These are phyloP conservation scores for Talaromyces thailandensis DNA, from an alignment of 495 filamentous ascomycete genomes.

Conservation along the genomic window DNA sequence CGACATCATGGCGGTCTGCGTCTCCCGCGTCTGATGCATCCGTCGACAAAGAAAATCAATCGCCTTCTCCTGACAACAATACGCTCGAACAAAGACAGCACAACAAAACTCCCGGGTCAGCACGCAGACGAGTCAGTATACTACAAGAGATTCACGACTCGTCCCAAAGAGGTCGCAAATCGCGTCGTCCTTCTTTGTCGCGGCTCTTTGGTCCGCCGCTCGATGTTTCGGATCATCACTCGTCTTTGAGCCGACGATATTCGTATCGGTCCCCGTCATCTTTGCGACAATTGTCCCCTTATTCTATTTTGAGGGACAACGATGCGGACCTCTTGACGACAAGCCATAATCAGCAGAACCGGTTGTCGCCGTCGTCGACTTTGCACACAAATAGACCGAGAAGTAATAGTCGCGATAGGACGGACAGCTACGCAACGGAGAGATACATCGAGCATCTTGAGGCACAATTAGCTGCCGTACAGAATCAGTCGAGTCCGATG, in stretches of 20 bases:
- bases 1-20: slow-evolving; percentile 6
- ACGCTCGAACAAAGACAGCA: background rate
- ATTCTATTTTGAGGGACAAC: slow-evolving; percentile 3
- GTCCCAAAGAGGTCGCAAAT: slow-evolving; percentile 10
- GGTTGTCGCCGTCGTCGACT: slow-evolving; percentile 11
- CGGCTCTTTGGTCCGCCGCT: slow-evolving; percentile 12
- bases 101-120: background rate
- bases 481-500: slow-evolving; percentile 27
- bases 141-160: slow-evolving; percentile 22
- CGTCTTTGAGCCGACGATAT: slow-evolving; percentile 10
- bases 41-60: slow-evolving; percentile 8
- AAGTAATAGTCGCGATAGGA: slow-evolving; percentile 5
- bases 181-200: slow-evolving; percentile 10
- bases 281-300: background rate
- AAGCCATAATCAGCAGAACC: slow-evolving; percentile 1
- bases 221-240: slow-evolving; percentile 3
- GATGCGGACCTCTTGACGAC: background rate
- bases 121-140: slow-evolving; percentile 15
- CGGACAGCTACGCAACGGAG: slow-evolving; percentile 17
- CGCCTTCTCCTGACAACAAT: background rate
- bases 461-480: slow-evolving; percentile 28
- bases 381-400: slow-evolving; percentile 6
- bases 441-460: slow-evolving; percentile 44
- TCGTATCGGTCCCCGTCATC: slow-evolving; percentile 8
- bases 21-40: slow-evolving; percentile 6